phyloP scores from a whole-genome alignment of 1,284 basidiomycete genomes.

The Pyrrhoderma noxium region DNA sequence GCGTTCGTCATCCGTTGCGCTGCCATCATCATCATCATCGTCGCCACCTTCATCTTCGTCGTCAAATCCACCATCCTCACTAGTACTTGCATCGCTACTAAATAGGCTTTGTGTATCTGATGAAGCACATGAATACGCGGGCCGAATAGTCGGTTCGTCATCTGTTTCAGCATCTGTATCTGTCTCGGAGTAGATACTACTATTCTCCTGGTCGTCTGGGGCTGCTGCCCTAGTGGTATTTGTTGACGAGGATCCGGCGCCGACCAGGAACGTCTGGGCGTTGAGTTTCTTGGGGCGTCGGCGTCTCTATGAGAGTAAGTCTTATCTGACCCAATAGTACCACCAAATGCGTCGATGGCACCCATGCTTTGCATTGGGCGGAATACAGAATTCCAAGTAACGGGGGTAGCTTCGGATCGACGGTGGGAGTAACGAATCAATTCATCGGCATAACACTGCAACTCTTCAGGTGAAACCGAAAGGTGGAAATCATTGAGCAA shows the following conservation, averaged over 20 bases:
- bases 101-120: constrained; percentile 33
- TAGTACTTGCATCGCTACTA: constrained; percentile 24
- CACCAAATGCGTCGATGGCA: constrained; percentile 45
- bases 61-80: constrained; percentile 15
- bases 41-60: constrained; percentile 20
- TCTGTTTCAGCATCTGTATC: constrained; percentile 41
- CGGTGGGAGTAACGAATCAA: constrained; percentile 60
- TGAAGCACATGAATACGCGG: constrained; percentile 32
- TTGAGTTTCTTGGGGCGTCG: constrained; percentile 11
- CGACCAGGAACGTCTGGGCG: constrained; percentile 4
- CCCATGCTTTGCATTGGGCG: constrained; percentile 47
- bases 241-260: not conserved
- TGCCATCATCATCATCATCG: constrained; percentile 5
- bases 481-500: constrained; percentile 93
- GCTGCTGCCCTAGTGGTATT: too few relatives aligned
- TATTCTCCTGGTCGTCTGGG: constrained; percentile 23
- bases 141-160: constrained; percentile 69
- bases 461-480: constrained; percentile 82
- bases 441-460: constrained; percentile 93
- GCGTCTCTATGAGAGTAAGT: not conserved
- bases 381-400: constrained; percentile 5
- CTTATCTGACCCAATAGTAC: not conserved
- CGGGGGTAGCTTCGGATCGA: constrained; percentile 22
- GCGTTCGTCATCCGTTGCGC: constrained; percentile 1
- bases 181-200: constrained; percentile 32